Evolutionary conservation across 495 filamentous ascomycete genomes (phyloP), one percentile per base, ranked within the genome.

Genomic region (Tuber calosporum): DNA sequence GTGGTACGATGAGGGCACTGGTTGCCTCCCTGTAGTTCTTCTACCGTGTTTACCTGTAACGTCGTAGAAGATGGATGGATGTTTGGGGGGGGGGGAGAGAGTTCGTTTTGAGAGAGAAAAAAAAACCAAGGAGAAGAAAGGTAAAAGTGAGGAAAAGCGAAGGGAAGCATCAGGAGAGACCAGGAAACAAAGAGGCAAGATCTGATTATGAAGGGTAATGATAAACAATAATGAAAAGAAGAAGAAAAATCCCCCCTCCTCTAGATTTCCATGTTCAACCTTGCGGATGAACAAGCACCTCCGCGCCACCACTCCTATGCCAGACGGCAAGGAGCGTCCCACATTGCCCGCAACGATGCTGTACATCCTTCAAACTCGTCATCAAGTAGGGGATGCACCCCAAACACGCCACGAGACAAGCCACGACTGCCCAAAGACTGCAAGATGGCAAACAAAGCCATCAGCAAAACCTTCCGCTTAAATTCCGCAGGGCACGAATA

Each of bases 381-480:
- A 78, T 69, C 19, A 79, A 4, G 42, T 79, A 79, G 9, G 77
- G 76, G 5, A 79, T 37, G 41, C 76, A 79, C 4, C 76, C 72
- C 11, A 74, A 20, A 20, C 77, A 79, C 7, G 66, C 15, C 13
- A 72, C n/a, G 15, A 37, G 34, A 40, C 77, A 79, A 8, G 72
- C 38, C 1, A 78, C 0, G 1, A 48, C 68, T 1, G 36, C 76
- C 73, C 70, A 78, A 4, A 79, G 26, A 73, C 77, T 79, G 43
- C 7, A n/a, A 53, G 20, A 53, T 6, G 45, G 36, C 22, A 1
- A 11, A 7, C 2, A 69, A 13, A 62, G 20, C 40, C 20, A 17
- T 73, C 30, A 76, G 67, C 22, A n/a, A 53, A 53, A 20, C 22
- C 6, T 40, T 11, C 53, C 30, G 68, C 41, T 36, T 11, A 13